These are phyloP conservation scores for Fusarium pininemorale DNA, from an alignment of 2,329 filamentous ascomycete species.

Conservation along the genomic window DNA sequence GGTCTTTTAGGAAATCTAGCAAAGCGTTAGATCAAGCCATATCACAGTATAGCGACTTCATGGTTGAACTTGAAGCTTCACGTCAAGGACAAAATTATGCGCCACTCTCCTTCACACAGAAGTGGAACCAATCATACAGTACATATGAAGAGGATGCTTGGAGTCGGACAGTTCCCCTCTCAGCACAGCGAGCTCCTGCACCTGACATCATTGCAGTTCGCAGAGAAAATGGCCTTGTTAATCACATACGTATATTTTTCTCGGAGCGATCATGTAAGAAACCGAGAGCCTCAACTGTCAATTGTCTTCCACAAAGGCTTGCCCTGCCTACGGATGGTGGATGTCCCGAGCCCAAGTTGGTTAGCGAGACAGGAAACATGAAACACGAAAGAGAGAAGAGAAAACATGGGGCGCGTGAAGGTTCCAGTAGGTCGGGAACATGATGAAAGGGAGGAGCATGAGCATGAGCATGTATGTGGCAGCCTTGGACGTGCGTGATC, in stretches of 20 bases:
- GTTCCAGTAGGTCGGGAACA: constrained; percentile 11
- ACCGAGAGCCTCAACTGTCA: constrained; percentile 1
- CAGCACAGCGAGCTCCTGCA: neutral
- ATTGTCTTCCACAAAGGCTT: neutral
- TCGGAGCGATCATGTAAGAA: neutral
- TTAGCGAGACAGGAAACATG: neutral
- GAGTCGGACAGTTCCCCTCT: neutral
- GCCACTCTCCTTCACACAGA: neutral
- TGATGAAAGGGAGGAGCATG: constrained; percentile 10
- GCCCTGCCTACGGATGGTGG: constrained; percentile 1
- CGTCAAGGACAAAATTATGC: neutral
- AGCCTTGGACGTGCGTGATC: constrained; percentile 37
- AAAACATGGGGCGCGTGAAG: constrained; percentile 1
- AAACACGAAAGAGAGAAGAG: neutral
- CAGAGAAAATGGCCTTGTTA: neutral
- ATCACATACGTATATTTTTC: neutral
- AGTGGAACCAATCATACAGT: neutral
- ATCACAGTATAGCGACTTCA: neutral
- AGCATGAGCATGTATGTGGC: constrained; percentile 6
- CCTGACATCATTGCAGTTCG: neutral
- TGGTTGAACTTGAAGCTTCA: neutral
- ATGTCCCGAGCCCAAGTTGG: neutral
- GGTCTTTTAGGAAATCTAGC: neutral
- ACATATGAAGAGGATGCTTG: neutral
- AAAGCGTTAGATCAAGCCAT: neutral